Evolutionary conservation across 2,329 filamentous ascomycete species (phyloP), one percentile per base, ranked within the genome.

Genomic region (Neofusicoccum cordaticola): DNA sequence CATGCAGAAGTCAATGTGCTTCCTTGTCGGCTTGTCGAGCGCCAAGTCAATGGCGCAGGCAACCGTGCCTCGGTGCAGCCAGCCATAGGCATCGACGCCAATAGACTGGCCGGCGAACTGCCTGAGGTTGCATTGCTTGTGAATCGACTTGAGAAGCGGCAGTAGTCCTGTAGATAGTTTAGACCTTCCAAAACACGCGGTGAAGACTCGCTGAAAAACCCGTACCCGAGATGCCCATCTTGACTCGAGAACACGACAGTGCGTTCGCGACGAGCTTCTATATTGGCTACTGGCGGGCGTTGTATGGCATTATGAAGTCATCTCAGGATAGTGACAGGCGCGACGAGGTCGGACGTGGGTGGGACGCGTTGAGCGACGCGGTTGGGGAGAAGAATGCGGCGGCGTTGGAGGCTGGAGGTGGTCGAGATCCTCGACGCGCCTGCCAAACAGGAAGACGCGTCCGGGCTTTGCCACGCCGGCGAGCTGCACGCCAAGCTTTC

Each of bases 71-170:
- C 95, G 90, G 78, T 99, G 95, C 63, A 99, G 88, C 95, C 96
- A 99, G 75, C 94, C 95, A 83, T 99, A 99, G 65, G 91, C 94
- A 77, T 99, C 95, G 41, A 99, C 89, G n/a, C 91, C 96, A 52
- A 99, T 85, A 1, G 90, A 96, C 78, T 96, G 89, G 60, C 94
- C 95, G 12, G 86, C 81, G 77, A 91, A 97, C 73, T 93, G 93
- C 75, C 93, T 96, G 66, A 99, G 83, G 70, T 92, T 90, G 58
- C 87, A 90, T 73, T 91, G 90, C 73, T 91, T 93, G 66, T 99
- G 95, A 63, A 99, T 98, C 51, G 95, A 98, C 79, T 98, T 98
- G 67, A 99, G 87, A 66, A 98, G 84, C 42, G 92, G 92, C 39
- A 98, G 85, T 62, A 99, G 86, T 50, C 95, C 94, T 93, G 66